A percentile compares a stretch with the other conserved stretches of the same genome.
phyloP scores from a whole-genome alignment of 164 flowering plant genomes.

The Taxillus chinensis region DNA sequence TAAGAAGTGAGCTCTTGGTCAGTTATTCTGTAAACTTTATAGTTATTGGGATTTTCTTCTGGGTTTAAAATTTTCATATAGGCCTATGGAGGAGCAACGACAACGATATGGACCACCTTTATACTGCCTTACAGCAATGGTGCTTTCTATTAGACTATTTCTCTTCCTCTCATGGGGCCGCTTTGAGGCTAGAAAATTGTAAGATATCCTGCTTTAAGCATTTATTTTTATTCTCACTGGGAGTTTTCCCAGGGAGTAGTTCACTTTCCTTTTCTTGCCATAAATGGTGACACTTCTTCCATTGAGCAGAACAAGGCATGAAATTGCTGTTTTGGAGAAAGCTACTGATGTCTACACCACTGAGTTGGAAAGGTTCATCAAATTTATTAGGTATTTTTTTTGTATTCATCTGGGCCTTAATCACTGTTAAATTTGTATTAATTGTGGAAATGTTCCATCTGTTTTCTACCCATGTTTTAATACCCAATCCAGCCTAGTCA shows the following conservation, averaged over 20 bases:
- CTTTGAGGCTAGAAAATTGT: slow-evolving; percentile 54
- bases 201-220: slow-evolving; percentile 24
- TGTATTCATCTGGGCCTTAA: background rate
- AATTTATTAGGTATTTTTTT: slow-evolving; percentile 58
- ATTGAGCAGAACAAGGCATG: slow-evolving; percentile 36
- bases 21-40: background rate
- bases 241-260: background rate
- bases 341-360: slow-evolving; percentile 63
- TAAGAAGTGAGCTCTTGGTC: background rate
- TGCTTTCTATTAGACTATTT: slow-evolving; percentile 46
- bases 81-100: slow-evolving; percentile 99
- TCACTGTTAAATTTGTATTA: background rate
- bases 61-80: slow-evolving; percentile 13
- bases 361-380: slow-evolving; percentile 71
- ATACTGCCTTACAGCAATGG: slow-evolving; percentile 81
- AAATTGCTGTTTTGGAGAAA: slow-evolving; percentile 44
- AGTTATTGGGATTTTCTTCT: too few species aligned
- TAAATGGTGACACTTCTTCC: background rate
- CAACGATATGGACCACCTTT: slow-evolving; percentile 90
- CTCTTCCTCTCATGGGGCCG: slow-evolving; percentile 54
- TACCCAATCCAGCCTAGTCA: too few species aligned
- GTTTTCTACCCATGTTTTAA: too few species aligned
- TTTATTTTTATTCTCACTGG: background rate
- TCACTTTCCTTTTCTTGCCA: too few species aligned
- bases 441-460: background rate